A percentile compares a stretch with the other conserved stretches of the same genome.
These are phyloP conservation scores for Rickenella mellea DNA, from an alignment of 768 basidiomycete genomes.

Conservation along the genomic window DNA sequence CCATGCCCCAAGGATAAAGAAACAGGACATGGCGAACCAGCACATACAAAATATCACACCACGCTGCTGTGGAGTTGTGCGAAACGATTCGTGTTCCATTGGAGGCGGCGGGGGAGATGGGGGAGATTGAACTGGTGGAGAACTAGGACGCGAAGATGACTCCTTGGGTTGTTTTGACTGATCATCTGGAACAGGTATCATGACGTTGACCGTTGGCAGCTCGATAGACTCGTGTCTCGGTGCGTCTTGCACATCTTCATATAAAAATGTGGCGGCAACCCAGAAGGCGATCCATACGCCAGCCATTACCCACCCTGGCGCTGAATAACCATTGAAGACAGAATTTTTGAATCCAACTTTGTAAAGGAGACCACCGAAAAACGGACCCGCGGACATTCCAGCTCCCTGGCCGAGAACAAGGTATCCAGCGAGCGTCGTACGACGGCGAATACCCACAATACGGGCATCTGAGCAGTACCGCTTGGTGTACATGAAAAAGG, in stretches of 20 bases:
- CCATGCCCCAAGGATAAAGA: conserved; percentile 63
- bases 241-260: conserved; percentile 24
- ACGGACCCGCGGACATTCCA: conserved; percentile 56
- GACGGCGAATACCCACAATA: conserved; percentile 51
- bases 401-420: conserved; percentile 53
- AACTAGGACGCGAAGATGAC: too few relatives aligned
- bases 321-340: conserved; percentile 60
- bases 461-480: conserved; percentile 60
- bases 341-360: conserved; percentile 46
- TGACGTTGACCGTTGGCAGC: not conserved
- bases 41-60: conserved; percentile 55
- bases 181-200: not conserved
- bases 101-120: too few relatives aligned
- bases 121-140: too few relatives aligned
- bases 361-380: conserved; percentile 51
- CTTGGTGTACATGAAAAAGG: conserved; percentile 52
- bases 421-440: conserved; percentile 55
- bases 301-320: conserved; percentile 60
- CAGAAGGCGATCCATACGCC: conserved; percentile 44
- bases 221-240: not conserved
- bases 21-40: conserved; percentile 61
- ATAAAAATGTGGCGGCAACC: conserved; percentile 20
- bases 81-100: too few relatives aligned
- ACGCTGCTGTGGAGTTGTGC: conserved; percentile 32
- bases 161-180: too few relatives aligned